A percentile compares a stretch with the other conserved stretches of the same genome.
These are phyloP conservation scores for Apiotrichum sp. DNA, from an alignment of 1,284 basidiomycete species.

Conservation along the genomic window DNA sequence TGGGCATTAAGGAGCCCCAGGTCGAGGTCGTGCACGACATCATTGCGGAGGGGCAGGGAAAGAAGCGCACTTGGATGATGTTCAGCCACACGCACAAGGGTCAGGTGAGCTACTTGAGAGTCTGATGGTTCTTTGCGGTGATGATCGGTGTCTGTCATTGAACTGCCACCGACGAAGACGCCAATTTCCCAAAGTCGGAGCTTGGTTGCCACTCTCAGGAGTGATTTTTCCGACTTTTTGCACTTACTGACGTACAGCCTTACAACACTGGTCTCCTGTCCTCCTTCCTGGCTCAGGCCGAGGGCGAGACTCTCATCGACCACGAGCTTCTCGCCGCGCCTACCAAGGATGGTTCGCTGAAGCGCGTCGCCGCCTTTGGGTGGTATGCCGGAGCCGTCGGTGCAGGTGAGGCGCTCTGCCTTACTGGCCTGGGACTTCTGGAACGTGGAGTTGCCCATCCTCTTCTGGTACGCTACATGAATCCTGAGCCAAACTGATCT, in stretches of 20 bases:
- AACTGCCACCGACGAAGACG: no score
- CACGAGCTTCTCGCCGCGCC: constrained; percentile 68
- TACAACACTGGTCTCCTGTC: constrained; percentile 77
- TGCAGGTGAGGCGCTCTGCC: constrained; percentile 68
- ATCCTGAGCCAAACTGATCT: constrained; percentile 3
- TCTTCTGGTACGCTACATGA: constrained; percentile 58
- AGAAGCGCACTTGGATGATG: constrained; percentile 55
- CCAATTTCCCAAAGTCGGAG: no score
- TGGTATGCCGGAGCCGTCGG: constrained; percentile 85
- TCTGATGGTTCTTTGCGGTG: no score
- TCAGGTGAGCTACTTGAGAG: constrained; percentile 25
- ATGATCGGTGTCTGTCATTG: no score
- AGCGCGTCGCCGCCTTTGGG: constrained; percentile 78
- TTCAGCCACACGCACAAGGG: constrained; percentile 83
- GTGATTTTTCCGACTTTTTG: no score
- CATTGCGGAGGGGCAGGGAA: constrained; percentile 9
- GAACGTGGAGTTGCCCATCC: constrained; percentile 72
- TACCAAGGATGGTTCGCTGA: constrained; percentile 49
- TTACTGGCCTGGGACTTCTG: constrained; percentile 70
- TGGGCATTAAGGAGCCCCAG: constrained; percentile 84
- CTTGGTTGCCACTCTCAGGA: no score
- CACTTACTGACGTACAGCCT: constrained; percentile 51
- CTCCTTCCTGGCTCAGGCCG: constrained; percentile 53
- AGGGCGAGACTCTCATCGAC: constrained; percentile 62
- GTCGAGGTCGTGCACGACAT: constrained; percentile 53